These are phyloP conservation scores for Chlorella sp. DNA, from an alignment of 139 green algal species.

Conservation along the genomic window DNA sequence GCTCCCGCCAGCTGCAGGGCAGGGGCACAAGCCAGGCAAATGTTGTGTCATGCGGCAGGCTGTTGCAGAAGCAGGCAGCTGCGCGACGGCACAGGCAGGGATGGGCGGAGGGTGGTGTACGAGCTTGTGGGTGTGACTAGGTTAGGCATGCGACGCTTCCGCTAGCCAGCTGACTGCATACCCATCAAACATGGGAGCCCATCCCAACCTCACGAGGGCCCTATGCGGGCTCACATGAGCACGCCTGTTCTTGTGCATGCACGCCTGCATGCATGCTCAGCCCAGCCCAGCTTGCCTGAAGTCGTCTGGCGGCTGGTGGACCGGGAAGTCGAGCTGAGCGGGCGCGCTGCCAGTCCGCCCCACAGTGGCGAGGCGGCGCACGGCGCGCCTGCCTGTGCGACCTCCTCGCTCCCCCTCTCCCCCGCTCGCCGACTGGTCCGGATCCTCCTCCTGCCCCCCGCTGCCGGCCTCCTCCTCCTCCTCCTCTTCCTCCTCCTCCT, in stretches of 20 bases:
- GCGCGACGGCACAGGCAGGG: neutral
- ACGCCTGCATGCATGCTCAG: neutral
- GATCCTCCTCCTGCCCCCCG: neutral
- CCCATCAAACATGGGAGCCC: neutral
- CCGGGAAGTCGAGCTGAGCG: constrained; percentile 5
- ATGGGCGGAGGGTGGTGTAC: no score
- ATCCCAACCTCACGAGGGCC: no score
- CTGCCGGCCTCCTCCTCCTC: neutral
- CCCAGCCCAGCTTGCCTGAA: neutral
- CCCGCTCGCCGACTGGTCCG: neutral
- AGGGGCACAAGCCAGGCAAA: neutral
- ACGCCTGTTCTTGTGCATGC: no score
- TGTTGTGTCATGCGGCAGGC: neutral
- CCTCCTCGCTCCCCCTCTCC: neutral
- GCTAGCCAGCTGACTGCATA: neutral
- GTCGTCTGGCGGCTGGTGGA: constrained; percentile 3
- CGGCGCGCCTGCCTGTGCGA: neutral
- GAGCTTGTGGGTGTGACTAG: no score
- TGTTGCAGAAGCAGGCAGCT: neutral
- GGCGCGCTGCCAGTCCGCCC: neutral
- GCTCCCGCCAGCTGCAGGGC: constrained; percentile 11
- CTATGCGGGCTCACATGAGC: no score
- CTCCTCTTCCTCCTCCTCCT: neutral
- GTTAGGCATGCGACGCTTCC: neutral
- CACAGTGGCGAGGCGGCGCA: neutral